Evolutionary conservation across 1,139 yeast species (phyloP).

Genomic region (Blastobotrys elegans): DNA sequence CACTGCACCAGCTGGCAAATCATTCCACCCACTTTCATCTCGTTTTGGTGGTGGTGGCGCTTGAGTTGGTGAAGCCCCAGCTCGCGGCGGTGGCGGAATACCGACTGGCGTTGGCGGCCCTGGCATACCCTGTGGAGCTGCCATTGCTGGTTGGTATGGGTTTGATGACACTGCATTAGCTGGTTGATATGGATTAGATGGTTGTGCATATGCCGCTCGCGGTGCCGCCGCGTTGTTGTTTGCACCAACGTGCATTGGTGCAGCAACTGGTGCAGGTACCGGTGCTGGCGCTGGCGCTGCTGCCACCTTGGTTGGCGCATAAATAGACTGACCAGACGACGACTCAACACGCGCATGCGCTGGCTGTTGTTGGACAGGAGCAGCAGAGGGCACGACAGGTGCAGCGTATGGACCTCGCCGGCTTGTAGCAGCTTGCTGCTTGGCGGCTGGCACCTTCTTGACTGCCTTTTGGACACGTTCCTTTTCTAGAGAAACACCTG

Average conservation of each 20-base stretch:
- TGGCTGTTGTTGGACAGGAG: constrained; percentile 7
- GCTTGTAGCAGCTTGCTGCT: constrained; percentile 7
- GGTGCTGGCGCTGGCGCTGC: constrained; percentile 13
- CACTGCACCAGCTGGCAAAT: constrained; percentile 60
- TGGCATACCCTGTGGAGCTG: constrained; percentile 6
- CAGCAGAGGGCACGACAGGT: constrained; percentile 9
- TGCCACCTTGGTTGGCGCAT: constrained; percentile 2
- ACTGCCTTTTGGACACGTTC: constrained; percentile 70
- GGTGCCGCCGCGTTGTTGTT: not conserved
- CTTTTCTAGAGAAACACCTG: constrained; percentile 59
- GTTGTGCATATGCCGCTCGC: no score
- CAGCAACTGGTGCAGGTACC: constrained; percentile 5
- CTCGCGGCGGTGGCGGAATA: constrained; percentile 22
- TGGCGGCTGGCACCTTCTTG: constrained; percentile 19
- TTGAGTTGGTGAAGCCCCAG: constrained; percentile 26
- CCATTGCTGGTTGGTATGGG: constrained; percentile 2
- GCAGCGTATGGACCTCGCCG: not conserved
- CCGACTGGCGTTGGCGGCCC: constrained; percentile 18
- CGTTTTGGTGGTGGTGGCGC: constrained; percentile 36
- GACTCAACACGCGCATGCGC: not conserved
- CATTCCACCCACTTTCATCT: constrained; percentile 91
- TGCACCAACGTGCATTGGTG: not conserved
- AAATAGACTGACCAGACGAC: not conserved
- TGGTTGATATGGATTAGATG: constrained; percentile 13
- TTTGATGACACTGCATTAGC: constrained; percentile 1